These are phyloP conservation scores for Chlorella ohadii DNA, from an alignment of 139 green algal genomes.

Conservation along the genomic window DNA sequence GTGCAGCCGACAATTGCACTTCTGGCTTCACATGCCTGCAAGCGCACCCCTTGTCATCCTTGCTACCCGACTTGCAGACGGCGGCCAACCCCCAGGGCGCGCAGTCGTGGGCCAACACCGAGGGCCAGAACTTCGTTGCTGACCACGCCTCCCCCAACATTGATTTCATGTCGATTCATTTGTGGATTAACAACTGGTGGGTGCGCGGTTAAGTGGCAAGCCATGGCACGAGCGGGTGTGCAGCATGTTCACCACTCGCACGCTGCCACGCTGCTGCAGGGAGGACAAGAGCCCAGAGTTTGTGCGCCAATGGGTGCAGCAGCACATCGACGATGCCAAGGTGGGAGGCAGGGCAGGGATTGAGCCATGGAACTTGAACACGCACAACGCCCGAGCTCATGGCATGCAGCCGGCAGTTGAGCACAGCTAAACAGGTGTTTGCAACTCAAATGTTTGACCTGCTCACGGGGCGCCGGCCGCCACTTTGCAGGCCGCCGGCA, in stretches of 20 bases:
- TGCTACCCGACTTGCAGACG: neutral
- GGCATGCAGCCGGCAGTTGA: no score
- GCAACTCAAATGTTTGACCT: no score
- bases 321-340: conserved; percentile 40
- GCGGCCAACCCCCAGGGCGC: conserved; percentile 35
- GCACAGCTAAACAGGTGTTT: no score
- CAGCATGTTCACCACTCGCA: no score
- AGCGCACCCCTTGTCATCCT: no score
- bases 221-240: no score
- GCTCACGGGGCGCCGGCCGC: no score
- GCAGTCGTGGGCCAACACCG: conserved; percentile 35
- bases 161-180: conserved; percentile 49
- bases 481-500: conserved; percentile 15
- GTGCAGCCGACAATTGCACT: no score
- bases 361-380: no score
- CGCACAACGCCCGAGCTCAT: no score
- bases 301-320: conserved; percentile 38
- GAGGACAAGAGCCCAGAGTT: conserved; percentile 42
- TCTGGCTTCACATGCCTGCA: no score
- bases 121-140: conserved; percentile 52
- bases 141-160: conserved; percentile 51
- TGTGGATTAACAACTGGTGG: conserved; percentile 35
- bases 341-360: neutral
- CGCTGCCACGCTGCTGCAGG: neutral
- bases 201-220: neutral